A percentile compares a stretch with the other conserved stretches of the same genome.
phyloP scores from a whole-genome alignment of 768 basidiomycete species.

The Hebeloma cylindrosporum region DNA sequence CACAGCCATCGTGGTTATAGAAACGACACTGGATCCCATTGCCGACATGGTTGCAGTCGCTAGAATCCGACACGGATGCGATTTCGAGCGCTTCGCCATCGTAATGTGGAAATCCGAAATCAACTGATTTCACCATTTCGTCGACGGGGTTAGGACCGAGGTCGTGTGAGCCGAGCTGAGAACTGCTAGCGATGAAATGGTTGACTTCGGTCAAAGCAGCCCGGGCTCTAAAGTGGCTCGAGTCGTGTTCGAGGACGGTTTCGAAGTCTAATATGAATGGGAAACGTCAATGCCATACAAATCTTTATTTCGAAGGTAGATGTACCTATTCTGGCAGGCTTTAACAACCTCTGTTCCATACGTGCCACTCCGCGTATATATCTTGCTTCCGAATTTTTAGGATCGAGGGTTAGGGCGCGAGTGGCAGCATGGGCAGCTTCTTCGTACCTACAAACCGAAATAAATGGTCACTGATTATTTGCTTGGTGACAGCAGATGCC shows the following conservation, averaged over 20 bases:
- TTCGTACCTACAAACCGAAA: conserved; percentile 27
- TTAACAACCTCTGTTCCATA: conserved; percentile 32
- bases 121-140: conserved; percentile 22
- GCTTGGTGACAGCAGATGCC: conserved; percentile 1
- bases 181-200: conserved; percentile 20
- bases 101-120: conserved; percentile 35
- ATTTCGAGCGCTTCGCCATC: conserved; percentile 37
- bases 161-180: conserved; percentile 16
- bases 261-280: no score
- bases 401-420: conserved; percentile 36
- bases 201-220: conserved; percentile 28
- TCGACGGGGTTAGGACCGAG: conserved; percentile 17
- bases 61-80: conserved; percentile 50
- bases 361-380: conserved; percentile 42
- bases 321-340: conserved; percentile 32
- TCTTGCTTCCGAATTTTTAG: conserved; percentile 39
- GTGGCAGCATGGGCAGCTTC: conserved; percentile 40
- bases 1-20: conserved; percentile 56
- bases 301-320: neutral
- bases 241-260: conserved; percentile 32
- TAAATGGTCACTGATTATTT: conserved; percentile 11
- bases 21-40: conserved; percentile 54
- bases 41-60: conserved; percentile 51
- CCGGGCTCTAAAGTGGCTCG: conserved; percentile 27
- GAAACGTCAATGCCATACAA: no score